A percentile compares a stretch with the other conserved stretches of the same genome.
Conservation (phyloP, 108 stramenopile species). For the Aureococcus anophagefferens region DNA sequence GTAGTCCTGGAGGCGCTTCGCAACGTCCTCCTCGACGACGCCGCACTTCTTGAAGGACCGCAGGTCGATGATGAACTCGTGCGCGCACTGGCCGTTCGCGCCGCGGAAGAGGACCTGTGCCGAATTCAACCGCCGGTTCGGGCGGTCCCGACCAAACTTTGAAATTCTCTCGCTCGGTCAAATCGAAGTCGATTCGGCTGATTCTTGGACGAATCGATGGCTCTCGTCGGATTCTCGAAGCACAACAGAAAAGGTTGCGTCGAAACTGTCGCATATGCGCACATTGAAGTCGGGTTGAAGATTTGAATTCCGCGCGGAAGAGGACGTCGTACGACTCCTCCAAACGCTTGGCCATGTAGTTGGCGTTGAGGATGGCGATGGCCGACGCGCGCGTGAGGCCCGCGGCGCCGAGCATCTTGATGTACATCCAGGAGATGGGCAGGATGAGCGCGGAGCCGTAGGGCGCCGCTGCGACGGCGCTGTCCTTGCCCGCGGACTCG, state of each 20-base stretch:
- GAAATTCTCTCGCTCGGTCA: too few relatives aligned
- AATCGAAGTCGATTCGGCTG: too few relatives aligned
- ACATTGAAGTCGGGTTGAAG: too few relatives aligned
- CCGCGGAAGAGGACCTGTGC: too few relatives aligned
- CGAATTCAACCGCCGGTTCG: too few relatives aligned
- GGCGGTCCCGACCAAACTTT: too few relatives aligned
- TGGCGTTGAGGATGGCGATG: constrained; percentile 94
- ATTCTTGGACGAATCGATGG: too few relatives aligned
- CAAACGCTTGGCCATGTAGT: constrained; percentile 95
- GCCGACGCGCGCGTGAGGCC: constrained; percentile 79
- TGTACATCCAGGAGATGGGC: constrained; percentile 99
- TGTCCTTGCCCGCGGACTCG: constrained; percentile 62
- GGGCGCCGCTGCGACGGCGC: constrained; percentile 83
- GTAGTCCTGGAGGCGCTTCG: constrained; percentile 92
- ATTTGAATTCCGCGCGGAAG: too few relatives aligned
- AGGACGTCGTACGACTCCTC: constrained; percentile 78
- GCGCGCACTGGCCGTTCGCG: constrained; percentile 93
- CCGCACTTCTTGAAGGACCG: constrained; percentile 83
- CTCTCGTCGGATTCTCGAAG: too few relatives aligned
- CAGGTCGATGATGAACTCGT: constrained; percentile 97
- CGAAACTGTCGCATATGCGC: too few relatives aligned
- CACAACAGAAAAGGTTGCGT: too few relatives aligned
- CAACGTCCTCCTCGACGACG: constrained; percentile 91
- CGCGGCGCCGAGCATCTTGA: constrained; percentile 89
- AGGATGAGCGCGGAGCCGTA: constrained; percentile 96